These are phyloP conservation scores for Linnemannia hyalina DNA, from an alignment of 192 early-diverging fungal genomes.

Conservation along the genomic window DNA sequence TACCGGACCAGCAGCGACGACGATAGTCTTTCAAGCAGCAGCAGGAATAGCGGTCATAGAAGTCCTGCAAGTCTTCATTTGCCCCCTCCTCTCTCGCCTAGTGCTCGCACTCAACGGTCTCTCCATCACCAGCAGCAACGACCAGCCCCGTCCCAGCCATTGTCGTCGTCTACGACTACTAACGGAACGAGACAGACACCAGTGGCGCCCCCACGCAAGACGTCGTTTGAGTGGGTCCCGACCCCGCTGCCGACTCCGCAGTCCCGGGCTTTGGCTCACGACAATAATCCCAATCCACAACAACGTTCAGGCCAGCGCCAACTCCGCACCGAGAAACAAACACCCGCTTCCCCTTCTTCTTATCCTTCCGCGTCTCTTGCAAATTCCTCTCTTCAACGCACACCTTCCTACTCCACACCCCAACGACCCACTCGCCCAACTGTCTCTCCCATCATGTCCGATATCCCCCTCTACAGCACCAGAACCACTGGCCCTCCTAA, in stretches of 20 bases:
- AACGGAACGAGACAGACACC: background rate
- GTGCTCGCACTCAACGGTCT: background rate
- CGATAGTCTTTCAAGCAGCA: background rate
- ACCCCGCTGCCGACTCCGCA: background rate
- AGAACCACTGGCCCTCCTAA: background rate
- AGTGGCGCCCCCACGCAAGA: background rate
- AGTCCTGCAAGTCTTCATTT: background rate
- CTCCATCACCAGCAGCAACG: background rate
- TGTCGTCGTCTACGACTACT: background rate
- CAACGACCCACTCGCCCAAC: background rate
- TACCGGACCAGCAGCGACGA: conserved; percentile 7
- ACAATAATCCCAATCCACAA: background rate
- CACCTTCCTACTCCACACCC: conserved; percentile 4
- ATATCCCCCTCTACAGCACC: conserved; percentile 1
- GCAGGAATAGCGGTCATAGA: background rate
- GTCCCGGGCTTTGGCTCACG: conserved; percentile 2
- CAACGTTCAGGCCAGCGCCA: conserved; percentile 4
- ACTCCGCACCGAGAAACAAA: conserved; percentile 7
- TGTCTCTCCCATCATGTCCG: background rate
- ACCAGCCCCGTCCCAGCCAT: background rate
- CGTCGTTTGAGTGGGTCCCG: background rate
- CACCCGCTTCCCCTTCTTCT: background rate
- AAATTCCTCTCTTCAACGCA: conserved; percentile 3
- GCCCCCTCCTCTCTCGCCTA: background rate
- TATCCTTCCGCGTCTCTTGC: background rate